Base-by-base conservation (phyloP, 371 early-diverging fungal species). In the Mucor mucedo region DNA sequence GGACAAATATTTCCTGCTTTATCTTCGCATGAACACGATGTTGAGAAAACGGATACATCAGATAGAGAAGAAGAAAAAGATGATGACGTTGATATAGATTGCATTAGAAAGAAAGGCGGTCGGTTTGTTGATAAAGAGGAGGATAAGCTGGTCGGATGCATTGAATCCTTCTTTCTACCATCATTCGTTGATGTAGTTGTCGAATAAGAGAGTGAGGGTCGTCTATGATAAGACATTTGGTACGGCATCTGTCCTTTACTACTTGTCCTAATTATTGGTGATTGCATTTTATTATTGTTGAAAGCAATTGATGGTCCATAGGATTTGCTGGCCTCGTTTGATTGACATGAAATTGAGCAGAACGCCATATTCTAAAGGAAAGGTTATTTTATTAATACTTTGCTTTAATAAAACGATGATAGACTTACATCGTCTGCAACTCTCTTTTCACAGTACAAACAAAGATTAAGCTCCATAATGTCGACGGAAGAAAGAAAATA, bases 11-110 rank as follows among this genome's bases (percentile, higher is more conserved):
- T 63, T 27, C 35, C 52, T 32, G 41, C 55, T 65, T 70, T 66
- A 59, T 70, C 71, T 52, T 70, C 71, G 71, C 63, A 70, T 66
- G 71, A 70, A 70, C 53, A 62, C 48, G 62, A 45, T 29, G 58
- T 49, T 53, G 63, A 65, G 33, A 52, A 57, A 27, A 62, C 41
- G 10, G 66, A 66, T 40, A 54, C 29, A 52, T 64, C 70, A 4
- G 66, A 66, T 41, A 65, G 11, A 48, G 70, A 65, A 29, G 69
- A 66, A 2, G 60, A 63, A 50, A 69, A 60, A 38, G 69, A 69
- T n/a, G 61, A 55, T 30, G 70, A 48, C 9, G 66, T 58, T 1
- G 71, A 70, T 28, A 60, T 21, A 7, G 71, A 70, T 38, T 55
- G 65, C 21, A 47, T 47, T 47, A 69, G 52, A 65, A 55, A 63